phyloP scores from a whole-genome alignment of 495 filamentous ascomycete genomes.

The Aspergillus campestris region DNA sequence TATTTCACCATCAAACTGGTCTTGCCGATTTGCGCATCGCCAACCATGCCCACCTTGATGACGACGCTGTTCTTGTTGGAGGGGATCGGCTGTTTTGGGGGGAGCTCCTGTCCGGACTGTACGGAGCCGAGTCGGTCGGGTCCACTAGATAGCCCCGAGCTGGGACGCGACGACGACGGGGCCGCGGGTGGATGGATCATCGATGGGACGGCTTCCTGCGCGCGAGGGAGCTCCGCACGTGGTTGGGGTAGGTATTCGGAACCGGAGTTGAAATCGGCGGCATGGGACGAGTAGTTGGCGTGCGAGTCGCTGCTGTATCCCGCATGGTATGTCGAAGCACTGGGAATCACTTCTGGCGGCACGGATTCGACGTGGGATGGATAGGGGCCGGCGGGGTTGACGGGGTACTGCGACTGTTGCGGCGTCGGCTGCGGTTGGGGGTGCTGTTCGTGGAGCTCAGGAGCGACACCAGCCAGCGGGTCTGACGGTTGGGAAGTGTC shows the following conservation, averaged over 20 bases:
- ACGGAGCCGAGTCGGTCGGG: constrained; percentile 33
- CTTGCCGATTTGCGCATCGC: constrained; percentile 98
- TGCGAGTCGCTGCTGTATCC: constrained; percentile 40
- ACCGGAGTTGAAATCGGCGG: constrained; percentile 35
- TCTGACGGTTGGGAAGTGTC: constrained; percentile 18
- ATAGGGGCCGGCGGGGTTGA: constrained; percentile 10
- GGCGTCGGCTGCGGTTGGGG: constrained; percentile 17
- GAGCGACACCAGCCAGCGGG: constrained; percentile 10
- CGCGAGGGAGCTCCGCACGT: constrained; percentile 33
- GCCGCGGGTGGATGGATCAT: constrained; percentile 33
- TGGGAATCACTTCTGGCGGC: constrained; percentile 24
- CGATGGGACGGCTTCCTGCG: constrained; percentile 27
- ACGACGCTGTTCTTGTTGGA: constrained; percentile 76
- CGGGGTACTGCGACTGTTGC: constrained; percentile 11
- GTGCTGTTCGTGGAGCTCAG: constrained; percentile 19
- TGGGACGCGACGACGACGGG: constrained; percentile 39
- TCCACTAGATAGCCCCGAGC: constrained; percentile 42
- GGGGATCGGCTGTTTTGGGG: constrained; percentile 32
- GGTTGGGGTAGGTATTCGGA: constrained; percentile 29
- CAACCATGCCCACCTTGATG: constrained; percentile 99
- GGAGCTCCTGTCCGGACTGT: constrained; percentile 36
- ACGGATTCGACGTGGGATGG: constrained; percentile 23
- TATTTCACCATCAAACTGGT: constrained; percentile 99
- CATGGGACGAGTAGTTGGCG: constrained; percentile 35
- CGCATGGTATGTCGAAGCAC: constrained; percentile 20